Evolutionary conservation across 768 basidiomycete genomes (phyloP).

Genomic region (Termitomyces eurrhizus): DNA sequence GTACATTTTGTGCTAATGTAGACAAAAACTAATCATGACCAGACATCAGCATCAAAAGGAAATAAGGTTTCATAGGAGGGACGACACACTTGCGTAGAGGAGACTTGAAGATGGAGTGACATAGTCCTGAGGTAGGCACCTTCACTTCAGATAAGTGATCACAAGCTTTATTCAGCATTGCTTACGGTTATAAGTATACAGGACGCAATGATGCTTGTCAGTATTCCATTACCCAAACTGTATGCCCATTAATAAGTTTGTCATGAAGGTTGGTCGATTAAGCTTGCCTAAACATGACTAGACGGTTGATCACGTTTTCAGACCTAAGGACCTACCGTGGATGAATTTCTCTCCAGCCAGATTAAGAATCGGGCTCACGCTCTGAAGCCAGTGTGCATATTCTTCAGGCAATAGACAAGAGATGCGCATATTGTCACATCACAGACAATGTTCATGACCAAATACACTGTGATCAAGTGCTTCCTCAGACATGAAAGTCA

Average conservation of each 20-base stretch:
- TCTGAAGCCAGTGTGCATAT: not conserved
- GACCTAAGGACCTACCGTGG: not conserved
- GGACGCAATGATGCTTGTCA: not conserved
- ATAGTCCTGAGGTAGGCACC: not conserved
- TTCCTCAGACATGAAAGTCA: not conserved
- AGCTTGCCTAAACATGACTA: not conserved
- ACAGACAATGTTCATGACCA: not conserved
- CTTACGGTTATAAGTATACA: not conserved
- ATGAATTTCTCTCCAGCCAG: not conserved
- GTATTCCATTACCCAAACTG: not conserved
- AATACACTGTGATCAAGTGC: not conserved
- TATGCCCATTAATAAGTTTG: not conserved
- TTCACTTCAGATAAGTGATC: not conserved
- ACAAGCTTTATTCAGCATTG: not conserved
- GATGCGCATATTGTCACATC: not conserved
- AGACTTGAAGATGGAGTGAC: not conserved
- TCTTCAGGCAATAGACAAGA: not conserved
- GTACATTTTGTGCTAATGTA: not conserved
- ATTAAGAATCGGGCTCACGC: not conserved
- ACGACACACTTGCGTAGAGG: not conserved
- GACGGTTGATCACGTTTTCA: not conserved
- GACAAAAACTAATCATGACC: not conserved
- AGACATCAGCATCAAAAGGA: not conserved
- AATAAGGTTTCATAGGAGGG: not conserved
- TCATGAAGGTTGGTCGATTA: too few species aligned